A percentile compares a stretch with the other conserved stretches of the same genome.
Conservation (phyloP, 805 yeast genomes). For the Torulaspora indica region DNA sequence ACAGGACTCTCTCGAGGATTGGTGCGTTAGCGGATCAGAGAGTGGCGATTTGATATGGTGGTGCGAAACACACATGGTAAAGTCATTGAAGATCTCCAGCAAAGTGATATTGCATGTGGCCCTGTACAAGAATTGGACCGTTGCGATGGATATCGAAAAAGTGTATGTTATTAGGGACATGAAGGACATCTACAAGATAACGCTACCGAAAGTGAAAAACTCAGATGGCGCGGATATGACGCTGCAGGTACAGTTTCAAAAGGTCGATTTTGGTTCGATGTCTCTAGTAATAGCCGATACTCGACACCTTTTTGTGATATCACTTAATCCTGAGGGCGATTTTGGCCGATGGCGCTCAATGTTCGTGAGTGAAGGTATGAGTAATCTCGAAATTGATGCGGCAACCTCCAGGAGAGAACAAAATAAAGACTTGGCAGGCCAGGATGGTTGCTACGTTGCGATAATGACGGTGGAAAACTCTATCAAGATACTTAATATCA, state of each 20-base stretch:
- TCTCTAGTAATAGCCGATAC: slow-evolving; percentile 23
- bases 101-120: slow-evolving; percentile 22
- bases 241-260: slow-evolving; percentile 22
- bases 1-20: slow-evolving; percentile 25
- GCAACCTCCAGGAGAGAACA: slow-evolving; percentile 28
- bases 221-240: slow-evolving; percentile 7
- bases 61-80: slow-evolving; percentile 27
- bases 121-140: slow-evolving; percentile 25
- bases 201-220: slow-evolving; percentile 15
- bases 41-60: slow-evolving; percentile 36
- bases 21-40: slow-evolving; percentile 34
- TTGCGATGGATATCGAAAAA: slow-evolving; percentile 24
- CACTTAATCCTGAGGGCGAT: slow-evolving; percentile 24
- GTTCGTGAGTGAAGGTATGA: slow-evolving; percentile 17
- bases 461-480: slow-evolving; percentile 24
- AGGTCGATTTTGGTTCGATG: slow-evolving; percentile 35
- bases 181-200: slow-evolving; percentile 18
- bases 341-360: slow-evolving; percentile 24
- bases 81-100: slow-evolving; percentile 20
- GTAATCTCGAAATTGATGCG: slow-evolving; percentile 29
- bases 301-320: slow-evolving; percentile 20
- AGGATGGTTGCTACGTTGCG: slow-evolving; percentile 35
- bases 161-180: slow-evolving; percentile 27
- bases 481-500: slow-evolving; percentile 25
- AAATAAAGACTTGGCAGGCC: slow-evolving; percentile 29